Evolutionary conservation across 176 grass and related monocot genomes (phyloP).

Genomic region (Carex cristatella): DNA sequence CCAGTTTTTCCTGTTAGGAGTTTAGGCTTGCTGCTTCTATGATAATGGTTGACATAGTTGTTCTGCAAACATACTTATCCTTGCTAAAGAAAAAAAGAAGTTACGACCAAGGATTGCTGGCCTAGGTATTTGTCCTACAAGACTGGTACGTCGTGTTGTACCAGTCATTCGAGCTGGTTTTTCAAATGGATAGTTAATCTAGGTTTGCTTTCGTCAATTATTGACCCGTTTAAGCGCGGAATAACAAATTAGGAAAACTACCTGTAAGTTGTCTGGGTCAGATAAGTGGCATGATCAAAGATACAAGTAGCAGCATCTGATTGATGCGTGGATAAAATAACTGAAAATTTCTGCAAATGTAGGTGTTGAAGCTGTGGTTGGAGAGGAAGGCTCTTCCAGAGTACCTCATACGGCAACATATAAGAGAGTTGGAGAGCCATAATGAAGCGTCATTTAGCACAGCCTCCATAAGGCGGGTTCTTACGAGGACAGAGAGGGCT

Average conservation of each 20-base stretch:
- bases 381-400: slow-evolving; percentile 90
- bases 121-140: background rate
- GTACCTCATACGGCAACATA: slow-evolving; percentile 84
- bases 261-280: background rate
- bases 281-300: background rate
- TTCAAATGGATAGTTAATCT: background rate
- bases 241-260: background rate
- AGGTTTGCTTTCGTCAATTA: background rate
- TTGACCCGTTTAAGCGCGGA: background rate
- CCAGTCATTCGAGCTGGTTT: background rate
- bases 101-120: background rate
- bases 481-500: slow-evolving; percentile 78
- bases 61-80: background rate
- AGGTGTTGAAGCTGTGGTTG: slow-evolving; percentile 98
- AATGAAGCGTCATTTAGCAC: slow-evolving; percentile 73
- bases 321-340: background rate
- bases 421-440: slow-evolving; percentile 70
- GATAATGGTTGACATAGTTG: background rate
- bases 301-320: background rate
- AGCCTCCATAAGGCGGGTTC: slow-evolving; percentile 42
- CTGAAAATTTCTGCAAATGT: slow-evolving; percentile 7
- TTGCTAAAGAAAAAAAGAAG: background rate
- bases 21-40: background rate
- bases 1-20: background rate
- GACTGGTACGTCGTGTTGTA: background rate